Conservation (phyloP, 2,329 filamentous ascomycete species). For the Diaporthe sp. region DNA sequence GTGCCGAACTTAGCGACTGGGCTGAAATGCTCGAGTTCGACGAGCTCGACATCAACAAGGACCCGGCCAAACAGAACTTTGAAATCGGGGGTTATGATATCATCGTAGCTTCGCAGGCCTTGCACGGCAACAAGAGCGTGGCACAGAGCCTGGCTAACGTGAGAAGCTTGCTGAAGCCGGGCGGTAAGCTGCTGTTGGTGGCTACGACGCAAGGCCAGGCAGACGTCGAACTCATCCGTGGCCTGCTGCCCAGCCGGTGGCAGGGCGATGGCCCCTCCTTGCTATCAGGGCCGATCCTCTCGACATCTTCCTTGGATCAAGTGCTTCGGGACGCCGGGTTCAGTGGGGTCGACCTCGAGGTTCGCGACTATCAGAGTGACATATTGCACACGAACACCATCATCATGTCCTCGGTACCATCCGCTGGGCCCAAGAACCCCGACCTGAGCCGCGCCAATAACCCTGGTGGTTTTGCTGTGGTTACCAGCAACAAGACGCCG, state of each 20-base stretch:
- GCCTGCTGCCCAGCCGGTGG: constrained; percentile 48
- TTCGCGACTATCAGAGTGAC: not conserved
- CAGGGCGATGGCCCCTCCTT: too few species aligned
- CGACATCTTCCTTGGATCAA: not conserved
- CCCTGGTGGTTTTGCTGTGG: not conserved
- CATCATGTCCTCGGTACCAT: constrained; percentile 5
- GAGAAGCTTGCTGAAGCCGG: constrained; percentile 29
- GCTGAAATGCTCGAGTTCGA: constrained; percentile 39
- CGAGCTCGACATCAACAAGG: constrained; percentile 46
- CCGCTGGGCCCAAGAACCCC: too few species aligned
- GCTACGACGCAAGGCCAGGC: constrained; percentile 31
- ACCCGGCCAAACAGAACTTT: constrained; percentile 47
- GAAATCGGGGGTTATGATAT: constrained; percentile 45
- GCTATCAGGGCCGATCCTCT: constrained; percentile 46
- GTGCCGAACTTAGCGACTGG: too few species aligned
- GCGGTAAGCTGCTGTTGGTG: constrained; percentile 49
- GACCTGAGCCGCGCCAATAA: constrained; percentile 34
- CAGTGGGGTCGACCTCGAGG: not conserved
- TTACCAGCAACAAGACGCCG: not conserved
- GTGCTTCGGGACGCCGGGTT: constrained; percentile 1
- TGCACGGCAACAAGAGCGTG: constrained; percentile 37
- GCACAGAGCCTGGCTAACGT: constrained; percentile 42
- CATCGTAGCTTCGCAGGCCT: constrained; percentile 43
- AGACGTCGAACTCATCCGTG: constrained; percentile 46
- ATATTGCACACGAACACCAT: not conserved